These are phyloP conservation scores for Colletotrichum magnum DNA, from an alignment of 2,329 filamentous ascomycete species.

Conservation along the genomic window DNA sequence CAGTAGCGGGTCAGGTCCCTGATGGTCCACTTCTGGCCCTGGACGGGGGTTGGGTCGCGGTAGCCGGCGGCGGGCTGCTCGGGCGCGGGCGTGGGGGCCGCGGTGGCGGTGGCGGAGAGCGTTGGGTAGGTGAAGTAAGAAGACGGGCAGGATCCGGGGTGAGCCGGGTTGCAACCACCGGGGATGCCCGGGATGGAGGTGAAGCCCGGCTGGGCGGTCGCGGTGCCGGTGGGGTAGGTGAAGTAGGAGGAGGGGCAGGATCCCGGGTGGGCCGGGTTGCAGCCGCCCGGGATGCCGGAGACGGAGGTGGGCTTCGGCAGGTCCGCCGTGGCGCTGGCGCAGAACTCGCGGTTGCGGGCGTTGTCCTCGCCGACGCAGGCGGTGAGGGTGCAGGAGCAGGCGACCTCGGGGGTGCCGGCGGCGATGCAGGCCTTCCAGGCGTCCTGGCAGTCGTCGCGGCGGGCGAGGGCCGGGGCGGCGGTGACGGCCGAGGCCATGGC, in stretches of 20 bases:
- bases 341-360: constrained; percentile 37
- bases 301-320: constrained; percentile 31
- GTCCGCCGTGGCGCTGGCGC: constrained; percentile 29
- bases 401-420: constrained; percentile 26
- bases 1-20: constrained; percentile 33
- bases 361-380: constrained; percentile 35
- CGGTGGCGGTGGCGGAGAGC: constrained; percentile 4
- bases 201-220: background rate
- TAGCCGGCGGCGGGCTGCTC: constrained; percentile 8
- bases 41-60: constrained; percentile 11
- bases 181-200: constrained; percentile 28
- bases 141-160: constrained; percentile 35
- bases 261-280: constrained; percentile 29
- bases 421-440: constrained; percentile 32
- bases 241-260: constrained; percentile 28
- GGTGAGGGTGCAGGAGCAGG: constrained; percentile 33
- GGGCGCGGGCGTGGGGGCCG: constrained; percentile 8
- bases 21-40: constrained; percentile 32
- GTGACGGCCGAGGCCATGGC: constrained; percentile 34
- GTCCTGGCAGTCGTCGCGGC: constrained; percentile 28
- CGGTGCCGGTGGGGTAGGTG: constrained; percentile 3
- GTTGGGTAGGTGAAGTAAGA: constrained; percentile 30
- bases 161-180: constrained; percentile 39
- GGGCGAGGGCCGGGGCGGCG: constrained; percentile 20
- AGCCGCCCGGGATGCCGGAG: constrained; percentile 33